phyloP scores from a whole-genome alignment of 2,329 filamentous ascomycete species.

The Fusarium sp. region DNA sequence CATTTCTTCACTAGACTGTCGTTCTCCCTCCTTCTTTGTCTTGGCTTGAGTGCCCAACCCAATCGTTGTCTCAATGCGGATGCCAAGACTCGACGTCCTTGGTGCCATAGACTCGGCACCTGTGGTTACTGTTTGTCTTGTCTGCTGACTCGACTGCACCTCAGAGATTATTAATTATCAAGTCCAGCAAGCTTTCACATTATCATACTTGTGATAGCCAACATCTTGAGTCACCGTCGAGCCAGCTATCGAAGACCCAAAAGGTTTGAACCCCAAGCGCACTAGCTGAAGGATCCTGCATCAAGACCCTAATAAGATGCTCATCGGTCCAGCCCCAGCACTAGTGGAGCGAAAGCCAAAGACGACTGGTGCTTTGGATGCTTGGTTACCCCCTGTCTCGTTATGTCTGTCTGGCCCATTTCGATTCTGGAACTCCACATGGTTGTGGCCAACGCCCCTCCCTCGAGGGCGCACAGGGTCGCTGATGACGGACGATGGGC shows the following conservation, averaged over 20 bases:
- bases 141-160: not conserved
- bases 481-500: slow-evolving; percentile 30
- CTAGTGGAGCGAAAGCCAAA: slow-evolving; percentile 28
- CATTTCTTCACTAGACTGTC: slow-evolving; percentile 7
- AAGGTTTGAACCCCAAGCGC: slow-evolving; percentile 11
- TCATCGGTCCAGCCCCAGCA: slow-evolving; percentile 22
- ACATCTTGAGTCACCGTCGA: not conserved
- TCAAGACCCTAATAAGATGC: slow-evolving; percentile 23
- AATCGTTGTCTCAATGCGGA: slow-evolving; percentile 12
- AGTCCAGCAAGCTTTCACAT: not conserved
- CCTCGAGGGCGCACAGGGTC: slow-evolving; percentile 32
- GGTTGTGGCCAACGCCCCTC: slow-evolving; percentile 33
- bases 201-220: not conserved
- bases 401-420: slow-evolving; percentile 28
- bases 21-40: not conserved
- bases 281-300: slow-evolving; percentile 31
- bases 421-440: slow-evolving; percentile 34
- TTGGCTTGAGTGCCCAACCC: slow-evolving; percentile 19
- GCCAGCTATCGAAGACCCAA: slow-evolving; percentile 3
- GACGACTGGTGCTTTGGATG: slow-evolving; percentile 19
- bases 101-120: slow-evolving; percentile 9
- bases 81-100: slow-evolving; percentile 21
- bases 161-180: not conserved
- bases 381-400: slow-evolving; percentile 8
- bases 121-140: not conserved